Evolutionary conservation across 345 rosid genomes (phyloP).

Genomic region (Chamaenerion angustifolium): DNA sequence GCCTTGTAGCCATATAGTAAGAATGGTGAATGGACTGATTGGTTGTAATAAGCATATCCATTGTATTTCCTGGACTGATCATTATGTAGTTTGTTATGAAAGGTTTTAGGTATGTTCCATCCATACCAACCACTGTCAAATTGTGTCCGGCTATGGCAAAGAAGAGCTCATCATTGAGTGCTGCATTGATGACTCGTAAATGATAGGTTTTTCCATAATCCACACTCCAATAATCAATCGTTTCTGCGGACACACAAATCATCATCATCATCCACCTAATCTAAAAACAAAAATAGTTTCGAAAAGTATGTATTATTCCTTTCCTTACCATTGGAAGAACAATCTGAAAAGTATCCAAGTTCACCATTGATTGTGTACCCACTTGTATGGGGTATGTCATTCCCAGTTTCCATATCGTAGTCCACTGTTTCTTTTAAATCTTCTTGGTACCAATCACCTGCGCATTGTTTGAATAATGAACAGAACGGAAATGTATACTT

Average conservation of each 20-base stretch:
- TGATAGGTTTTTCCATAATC: conserved; percentile 18
- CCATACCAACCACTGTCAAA: conserved; percentile 14
- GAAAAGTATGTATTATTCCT: no score
- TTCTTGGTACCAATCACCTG: no score
- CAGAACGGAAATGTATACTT: no score
- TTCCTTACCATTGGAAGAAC: no score
- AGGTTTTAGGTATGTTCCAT: conserved; percentile 19
- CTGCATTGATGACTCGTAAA: conserved; percentile 20
- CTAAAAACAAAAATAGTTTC: no score
- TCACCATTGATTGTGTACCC: no score
- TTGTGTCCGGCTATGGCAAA: conserved; percentile 21
- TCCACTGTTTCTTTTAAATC: no score
- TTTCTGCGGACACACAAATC: not conserved
- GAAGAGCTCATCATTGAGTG: conserved; percentile 15
- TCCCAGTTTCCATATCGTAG: no score
- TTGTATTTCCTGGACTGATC: conserved; percentile 19
- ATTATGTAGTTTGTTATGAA: conserved; percentile 8
- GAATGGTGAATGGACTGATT: conserved; percentile 4
- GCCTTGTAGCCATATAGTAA: conserved; percentile 12
- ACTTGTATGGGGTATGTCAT: no score
- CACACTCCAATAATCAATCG: conserved; percentile 7
- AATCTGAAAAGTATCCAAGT: no score
- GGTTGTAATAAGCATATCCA: conserved; percentile 14
- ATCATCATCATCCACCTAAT: no score
- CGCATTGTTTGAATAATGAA: no score